These are phyloP conservation scores for Stagonosporopsis cucurbitacearum DNA, from an alignment of 2,329 filamentous ascomycete genomes.

Conservation along the genomic window DNA sequence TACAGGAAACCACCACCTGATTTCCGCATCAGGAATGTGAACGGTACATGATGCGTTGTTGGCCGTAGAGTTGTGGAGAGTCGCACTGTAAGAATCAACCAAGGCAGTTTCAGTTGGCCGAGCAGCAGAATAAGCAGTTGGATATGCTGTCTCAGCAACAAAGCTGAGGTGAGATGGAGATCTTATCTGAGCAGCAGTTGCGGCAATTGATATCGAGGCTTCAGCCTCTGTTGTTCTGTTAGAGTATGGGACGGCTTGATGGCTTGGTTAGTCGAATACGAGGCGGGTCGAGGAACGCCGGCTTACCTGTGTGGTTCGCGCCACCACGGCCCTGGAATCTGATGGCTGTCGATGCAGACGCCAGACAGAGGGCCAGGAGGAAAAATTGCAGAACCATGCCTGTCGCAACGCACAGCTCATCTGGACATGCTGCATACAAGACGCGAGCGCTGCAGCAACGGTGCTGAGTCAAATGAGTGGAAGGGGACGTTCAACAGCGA, in stretches of 20 bases:
- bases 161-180: background rate
- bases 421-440: conserved; percentile 28
- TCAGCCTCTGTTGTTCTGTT: conserved; percentile 30
- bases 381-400: conserved; percentile 24
- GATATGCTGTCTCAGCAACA: background rate
- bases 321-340: conserved; percentile 31
- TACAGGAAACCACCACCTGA: conserved; percentile 45
- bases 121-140: background rate
- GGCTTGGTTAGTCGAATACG: conserved; percentile 39
- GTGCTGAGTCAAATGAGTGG: conserved; percentile 20
- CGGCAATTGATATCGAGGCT: conserved; percentile 2
- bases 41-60: conserved; percentile 39
- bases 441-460: conserved; percentile 28
- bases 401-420: conserved; percentile 24
- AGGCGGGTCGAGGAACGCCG: conserved; percentile 22
- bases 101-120: background rate
- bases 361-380: conserved; percentile 25
- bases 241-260: conserved; percentile 36
- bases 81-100: background rate
- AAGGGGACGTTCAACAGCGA: conserved; percentile 25
- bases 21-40: conserved; percentile 41
- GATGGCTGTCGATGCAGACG: conserved; percentile 24
- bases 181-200: background rate
- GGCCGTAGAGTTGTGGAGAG: background rate
- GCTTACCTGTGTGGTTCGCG: conserved; percentile 33